Evolutionary conservation across 352 stramenopile genomes (phyloP).

Genomic region (Phytophthora nicotianae): DNA sequence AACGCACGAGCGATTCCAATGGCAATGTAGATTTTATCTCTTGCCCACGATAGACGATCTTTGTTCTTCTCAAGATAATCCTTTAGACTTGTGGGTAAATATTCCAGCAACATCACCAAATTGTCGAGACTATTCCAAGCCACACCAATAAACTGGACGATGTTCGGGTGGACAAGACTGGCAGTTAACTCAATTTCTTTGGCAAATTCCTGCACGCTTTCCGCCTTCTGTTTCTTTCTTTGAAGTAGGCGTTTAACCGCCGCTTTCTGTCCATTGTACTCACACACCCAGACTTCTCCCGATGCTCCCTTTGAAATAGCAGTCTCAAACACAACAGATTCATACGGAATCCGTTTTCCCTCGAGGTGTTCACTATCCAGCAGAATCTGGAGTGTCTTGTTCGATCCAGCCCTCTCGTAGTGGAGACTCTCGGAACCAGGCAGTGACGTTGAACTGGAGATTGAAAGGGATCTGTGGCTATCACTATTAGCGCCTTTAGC

Average conservation of each 20-base stretch:
- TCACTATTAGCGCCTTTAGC: too few relatives aligned
- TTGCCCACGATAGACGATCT: conserved; percentile 34
- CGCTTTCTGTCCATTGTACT: conserved; percentile 48
- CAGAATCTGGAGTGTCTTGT: conserved; percentile 28
- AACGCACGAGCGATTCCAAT: conserved; percentile 40
- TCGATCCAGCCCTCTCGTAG: conserved; percentile 20
- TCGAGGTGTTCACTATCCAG: conserved; percentile 16
- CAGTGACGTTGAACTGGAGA: background rate
- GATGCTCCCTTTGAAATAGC: conserved; percentile 40
- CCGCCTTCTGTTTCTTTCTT: conserved; percentile 30
- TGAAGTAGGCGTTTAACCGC: conserved; percentile 51
- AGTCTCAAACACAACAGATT: background rate
- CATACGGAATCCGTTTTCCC: conserved; percentile 26
- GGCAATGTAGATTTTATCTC: conserved; percentile 59
- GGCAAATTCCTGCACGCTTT: conserved; percentile 42
- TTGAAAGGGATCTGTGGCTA: too few relatives aligned
- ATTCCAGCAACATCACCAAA: conserved; percentile 46
- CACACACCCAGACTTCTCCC: conserved; percentile 57
- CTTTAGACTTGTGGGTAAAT: conserved; percentile 22
- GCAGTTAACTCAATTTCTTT: conserved; percentile 63
- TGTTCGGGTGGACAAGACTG: conserved; percentile 54
- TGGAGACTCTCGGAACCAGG: background rate
- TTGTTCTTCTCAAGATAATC: conserved; percentile 3
- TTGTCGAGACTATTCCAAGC: conserved; percentile 53
- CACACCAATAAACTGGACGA: conserved; percentile 59